Evolutionary conservation across 2,329 filamentous ascomycete genomes (phyloP).

Genomic region (Apiospora arundinis): DNA sequence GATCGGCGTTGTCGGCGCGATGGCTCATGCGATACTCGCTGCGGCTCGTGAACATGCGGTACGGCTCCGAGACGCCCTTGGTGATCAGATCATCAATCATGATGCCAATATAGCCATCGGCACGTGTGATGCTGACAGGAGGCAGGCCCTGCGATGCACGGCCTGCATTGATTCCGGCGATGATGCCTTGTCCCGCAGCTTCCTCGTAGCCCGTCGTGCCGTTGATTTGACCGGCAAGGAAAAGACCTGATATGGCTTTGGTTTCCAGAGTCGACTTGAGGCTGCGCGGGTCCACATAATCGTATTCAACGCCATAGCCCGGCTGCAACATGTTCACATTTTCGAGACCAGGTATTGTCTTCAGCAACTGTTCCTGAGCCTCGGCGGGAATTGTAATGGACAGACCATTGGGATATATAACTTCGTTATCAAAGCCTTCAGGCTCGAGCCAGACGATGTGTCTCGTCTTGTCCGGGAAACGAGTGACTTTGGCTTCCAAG

Average conservation of each 20-base stretch:
- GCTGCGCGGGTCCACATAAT: conserved; percentile 94
- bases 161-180: conserved; percentile 94
- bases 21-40: conserved; percentile 95
- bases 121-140: conserved; percentile 73
- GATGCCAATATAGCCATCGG: conserved; percentile 95
- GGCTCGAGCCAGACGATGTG: conserved; percentile 98
- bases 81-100: conserved; percentile 99
- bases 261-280: conserved; percentile 91
- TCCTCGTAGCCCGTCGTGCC: conserved; percentile 98
- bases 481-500: conserved; percentile 90
- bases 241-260: conserved; percentile 87
- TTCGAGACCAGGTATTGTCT: conserved; percentile 86
- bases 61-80: conserved; percentile 95
- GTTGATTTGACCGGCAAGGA: conserved; percentile 95
- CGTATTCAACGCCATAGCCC: conserved; percentile 97
- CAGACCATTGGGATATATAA: conserved; percentile 95
- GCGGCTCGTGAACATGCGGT: conserved; percentile 96
- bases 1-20: conserved; percentile 92
- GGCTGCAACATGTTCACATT: conserved; percentile 91
- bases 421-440: conserved; percentile 87
- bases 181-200: conserved; percentile 88
- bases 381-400: conserved; percentile 95
- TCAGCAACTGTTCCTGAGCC: conserved; percentile 84
- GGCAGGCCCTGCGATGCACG: conserved; percentile 72
- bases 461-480: conserved; percentile 78